Evolutionary conservation across 495 filamentous ascomycete species (phyloP), one percentile per base, ranked within the genome.

Genomic region (Daldinia childiae): DNA sequence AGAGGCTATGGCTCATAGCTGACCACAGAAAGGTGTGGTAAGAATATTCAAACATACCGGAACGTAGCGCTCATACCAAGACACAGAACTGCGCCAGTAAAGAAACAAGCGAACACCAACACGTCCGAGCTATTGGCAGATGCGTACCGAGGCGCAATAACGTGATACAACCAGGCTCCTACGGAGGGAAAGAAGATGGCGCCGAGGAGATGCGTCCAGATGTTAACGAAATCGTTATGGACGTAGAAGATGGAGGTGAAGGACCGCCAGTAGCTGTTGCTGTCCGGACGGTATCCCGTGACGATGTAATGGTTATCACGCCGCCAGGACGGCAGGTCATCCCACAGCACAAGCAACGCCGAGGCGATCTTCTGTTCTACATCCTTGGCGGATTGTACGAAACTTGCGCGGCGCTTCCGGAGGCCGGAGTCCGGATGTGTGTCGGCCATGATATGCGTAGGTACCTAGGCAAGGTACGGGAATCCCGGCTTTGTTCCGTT

Each of bases 211-310:
- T 98, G 95, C 2, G 91, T 89, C 80, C 94, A 97, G 75, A 97
- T 95, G 79, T 98, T 98, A 67, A 98, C 91, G n/a, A 87, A 89
- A 79, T 98, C 93, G 80, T 97, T 98, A 82, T 98, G 83, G 61
- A 83, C 67, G 71, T 79, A 77, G 66, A 71, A 66, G 21, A 82
- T 69, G 69, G 74, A 75, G 38, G 48, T 17, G 29, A 85, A 68
- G 15, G 80, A 82, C n/a, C 38, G 24, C 32, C 43, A 45, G 74
- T 80, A 79, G 71, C 76, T 79, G 76, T 82, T 74, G 74, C 75
- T 78, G 7, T 79, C 79, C 1, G 62, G 72, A 1, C 83, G 80
- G 75, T 85, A 85, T 58, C 82, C 81, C 8, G 68, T 26, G 12
- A 64, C 61, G 72, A 85, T 84, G 78, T 69, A 83, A 64, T 76